These are phyloP conservation scores for Bipolaris gigantea DNA, from an alignment of 2,329 filamentous ascomycete species.

Conservation along the genomic window DNA sequence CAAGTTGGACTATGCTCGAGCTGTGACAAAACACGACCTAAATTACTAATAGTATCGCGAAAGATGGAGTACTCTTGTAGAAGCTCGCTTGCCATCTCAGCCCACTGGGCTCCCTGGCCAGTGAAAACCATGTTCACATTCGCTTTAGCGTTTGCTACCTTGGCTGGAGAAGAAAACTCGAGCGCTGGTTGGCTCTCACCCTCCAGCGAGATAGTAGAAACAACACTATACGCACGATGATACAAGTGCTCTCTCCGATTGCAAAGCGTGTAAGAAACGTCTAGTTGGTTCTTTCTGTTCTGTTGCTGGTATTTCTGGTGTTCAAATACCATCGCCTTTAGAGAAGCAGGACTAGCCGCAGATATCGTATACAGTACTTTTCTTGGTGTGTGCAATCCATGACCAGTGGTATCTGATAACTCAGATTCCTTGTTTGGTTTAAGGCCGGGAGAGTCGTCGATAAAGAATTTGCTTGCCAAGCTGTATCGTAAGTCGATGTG, in stretches of 20 bases:
- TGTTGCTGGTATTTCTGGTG: background rate
- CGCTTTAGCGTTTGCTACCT: background rate
- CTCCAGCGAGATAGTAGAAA: background rate
- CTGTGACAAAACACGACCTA: background rate
- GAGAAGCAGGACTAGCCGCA: background rate
- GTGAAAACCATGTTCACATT: constrained; percentile 31
- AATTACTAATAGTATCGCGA: background rate
- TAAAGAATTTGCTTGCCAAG: background rate
- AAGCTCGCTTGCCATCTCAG: constrained; percentile 25
- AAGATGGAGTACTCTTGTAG: background rate
- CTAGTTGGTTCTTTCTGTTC: background rate
- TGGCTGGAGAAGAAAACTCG: background rate
- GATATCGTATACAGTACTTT: background rate
- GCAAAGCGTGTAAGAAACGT: constrained; percentile 1
- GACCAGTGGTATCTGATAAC: background rate
- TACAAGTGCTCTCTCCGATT: background rate
- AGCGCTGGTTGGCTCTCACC: background rate
- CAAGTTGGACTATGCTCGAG: background rate
- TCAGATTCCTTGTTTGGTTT: background rate
- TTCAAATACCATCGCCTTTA: background rate
- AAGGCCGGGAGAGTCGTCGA: background rate
- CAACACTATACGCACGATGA: background rate
- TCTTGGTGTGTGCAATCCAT: background rate
- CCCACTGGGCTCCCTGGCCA: constrained; percentile 35
- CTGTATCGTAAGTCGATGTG: background rate